phyloP scores from a whole-genome alignment of 2,329 filamentous ascomycete species.

The Diaporthe humulicola region DNA sequence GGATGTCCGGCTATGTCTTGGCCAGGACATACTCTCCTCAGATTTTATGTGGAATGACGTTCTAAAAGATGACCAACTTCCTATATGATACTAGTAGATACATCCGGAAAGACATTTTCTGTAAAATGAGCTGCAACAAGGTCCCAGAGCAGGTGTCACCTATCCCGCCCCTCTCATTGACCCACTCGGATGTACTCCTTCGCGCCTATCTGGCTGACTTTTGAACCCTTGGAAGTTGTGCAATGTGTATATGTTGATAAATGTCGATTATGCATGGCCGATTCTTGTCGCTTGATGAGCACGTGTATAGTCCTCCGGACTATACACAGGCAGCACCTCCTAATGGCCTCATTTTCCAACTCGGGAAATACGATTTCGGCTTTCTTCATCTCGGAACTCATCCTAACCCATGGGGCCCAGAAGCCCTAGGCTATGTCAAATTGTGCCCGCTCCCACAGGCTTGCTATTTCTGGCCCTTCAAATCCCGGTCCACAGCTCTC shows the following conservation, averaged over 20 bases:
- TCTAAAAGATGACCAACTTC: not conserved
- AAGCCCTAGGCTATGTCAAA: not conserved
- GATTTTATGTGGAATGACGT: not conserved
- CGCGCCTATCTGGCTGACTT: not conserved
- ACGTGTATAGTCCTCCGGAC: not conserved
- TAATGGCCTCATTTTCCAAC: not conserved
- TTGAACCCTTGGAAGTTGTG: not conserved
- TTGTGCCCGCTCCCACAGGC: not conserved
- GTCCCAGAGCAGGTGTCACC: not conserved
- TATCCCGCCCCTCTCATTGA: not conserved
- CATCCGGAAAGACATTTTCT: not conserved
- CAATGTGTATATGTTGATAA: not conserved
- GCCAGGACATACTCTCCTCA: not conserved
- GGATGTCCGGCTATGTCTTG: not conserved
- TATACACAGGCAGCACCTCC: not conserved
- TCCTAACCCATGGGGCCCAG: not conserved
- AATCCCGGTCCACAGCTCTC: slow-evolving; percentile 64
- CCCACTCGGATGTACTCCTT: not conserved
- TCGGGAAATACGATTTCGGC: not conserved
- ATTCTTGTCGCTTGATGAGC: not conserved
- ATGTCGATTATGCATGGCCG: not conserved
- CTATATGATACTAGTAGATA: not conserved
- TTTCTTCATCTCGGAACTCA: not conserved
- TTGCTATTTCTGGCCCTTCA: slow-evolving; percentile 44
- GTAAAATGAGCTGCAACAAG: not conserved